Base-by-base conservation (phyloP, 1,284 basidiomycete genomes). In the Ustilago shanxiensis region DNA sequence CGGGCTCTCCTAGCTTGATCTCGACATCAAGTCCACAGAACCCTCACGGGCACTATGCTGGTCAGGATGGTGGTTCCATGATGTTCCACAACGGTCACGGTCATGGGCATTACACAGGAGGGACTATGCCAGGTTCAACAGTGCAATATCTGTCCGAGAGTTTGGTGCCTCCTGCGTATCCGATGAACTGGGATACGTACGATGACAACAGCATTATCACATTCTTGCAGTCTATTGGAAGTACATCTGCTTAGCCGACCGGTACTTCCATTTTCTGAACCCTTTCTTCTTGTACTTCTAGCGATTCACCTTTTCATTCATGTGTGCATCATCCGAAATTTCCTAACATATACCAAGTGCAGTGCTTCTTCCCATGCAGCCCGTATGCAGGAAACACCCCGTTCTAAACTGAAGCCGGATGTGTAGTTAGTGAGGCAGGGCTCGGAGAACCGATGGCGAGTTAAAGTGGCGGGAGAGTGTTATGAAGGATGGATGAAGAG, bases 191-290 rank as follows among this genome's bases (percentile, higher is more conserved):
- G 74, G 74, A 72, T 24, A 72, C 74, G 11, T 65, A 69, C 45
- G 74, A 77, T 59, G 74, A 77, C 35, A 77, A 77, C 51, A 66
- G 62, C n/a, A 77, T 77, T 60, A 77, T 77, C 50, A 77, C 74
- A 0, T 77, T 77, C 33, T 45, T 77, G 14, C 74, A 77, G 58
- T 66, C 62, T 13, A 77, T 77, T 37, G 66, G 62, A 13, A 76
- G 61, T 51, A 63, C 60, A 5, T 60, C 72, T 6, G 59, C 54
- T 9, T 67, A 31, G 37, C 22, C 22, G 11, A 33, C 31, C 11
- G 11, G 31, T 33, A 4, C 18, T 22, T 5, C 31, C 6, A 33
- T 33, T 33, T 33, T 33, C 31, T 33, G 31, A 33, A 50, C 18
- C 20, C 14, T n/a, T 24, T 53, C n/a, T 29, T 49, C 10, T 3